Evolutionary conservation across 192 early-diverging fungal genomes (phyloP).

Genomic region (Backusella morwellensis): DNA sequence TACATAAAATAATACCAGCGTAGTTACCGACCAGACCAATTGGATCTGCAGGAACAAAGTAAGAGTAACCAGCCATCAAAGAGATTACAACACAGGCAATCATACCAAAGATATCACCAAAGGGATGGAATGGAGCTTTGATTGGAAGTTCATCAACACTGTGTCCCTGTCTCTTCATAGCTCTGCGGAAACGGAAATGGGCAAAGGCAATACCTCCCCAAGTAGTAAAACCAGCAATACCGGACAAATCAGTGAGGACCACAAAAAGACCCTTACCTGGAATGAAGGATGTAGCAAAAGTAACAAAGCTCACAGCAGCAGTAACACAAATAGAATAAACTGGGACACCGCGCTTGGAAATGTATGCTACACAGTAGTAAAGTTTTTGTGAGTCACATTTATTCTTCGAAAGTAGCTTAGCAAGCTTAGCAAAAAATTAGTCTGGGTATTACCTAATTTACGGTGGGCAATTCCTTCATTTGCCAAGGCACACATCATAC

Average conservation of each 20-base stretch:
- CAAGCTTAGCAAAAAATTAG: background rate
- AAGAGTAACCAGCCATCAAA: conserved; percentile 28
- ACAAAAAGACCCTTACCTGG: conserved; percentile 33
- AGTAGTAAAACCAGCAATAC: conserved; percentile 45
- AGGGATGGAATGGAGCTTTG: conserved; percentile 47
- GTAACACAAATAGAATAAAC: conserved; percentile 35
- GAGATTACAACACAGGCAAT: conserved; percentile 24
- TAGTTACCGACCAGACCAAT: conserved; percentile 31
- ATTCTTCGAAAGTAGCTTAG: background rate
- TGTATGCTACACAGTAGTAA: conserved; percentile 18
- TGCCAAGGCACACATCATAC: conserved; percentile 79
- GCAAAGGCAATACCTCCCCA: conserved; percentile 83
- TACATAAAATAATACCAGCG: conserved; percentile 22
- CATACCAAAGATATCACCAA: conserved; percentile 25
- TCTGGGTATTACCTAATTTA: conserved; percentile 48
- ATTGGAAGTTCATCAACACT: conserved; percentile 65
- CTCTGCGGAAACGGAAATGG: conserved; percentile 80
- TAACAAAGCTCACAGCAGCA: conserved; percentile 19
- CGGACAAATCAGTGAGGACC: conserved; percentile 20
- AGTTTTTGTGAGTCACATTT: background rate
- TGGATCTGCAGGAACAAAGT: conserved; percentile 26
- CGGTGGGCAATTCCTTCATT: conserved; percentile 75
- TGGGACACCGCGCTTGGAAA: conserved; percentile 62
- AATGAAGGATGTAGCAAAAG: conserved; percentile 33
- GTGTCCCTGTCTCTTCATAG: conserved; percentile 68